Base-by-base conservation (phyloP, 2,329 filamentous ascomycete genomes). In the Tolypocladium sp. region DNA sequence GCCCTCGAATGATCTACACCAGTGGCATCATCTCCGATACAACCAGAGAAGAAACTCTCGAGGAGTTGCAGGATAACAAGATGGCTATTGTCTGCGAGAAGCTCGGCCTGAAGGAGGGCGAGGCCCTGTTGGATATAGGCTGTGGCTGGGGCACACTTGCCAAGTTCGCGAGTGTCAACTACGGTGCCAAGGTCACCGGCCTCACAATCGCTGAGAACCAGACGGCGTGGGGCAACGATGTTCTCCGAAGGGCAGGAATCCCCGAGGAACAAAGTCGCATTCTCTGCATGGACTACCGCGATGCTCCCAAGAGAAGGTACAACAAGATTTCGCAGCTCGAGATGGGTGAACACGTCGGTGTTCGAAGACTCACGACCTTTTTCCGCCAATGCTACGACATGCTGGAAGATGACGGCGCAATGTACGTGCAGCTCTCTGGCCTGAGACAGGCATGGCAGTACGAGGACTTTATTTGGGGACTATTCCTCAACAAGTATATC, bases 401-500 rank as follows among this genome's bases (percentile, higher is more conserved):
- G 91, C 85, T 97, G 57, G 90, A 96, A 64, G 92, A 97, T 65
- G 91, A 97, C 63, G 92, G 92, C 70, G 83, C 90, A 62, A 96
- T 96, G 82, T 96, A 93, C 82, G 82, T 97, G 63, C 92, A 97
- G 75, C 89, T 95, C 65, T 91, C 92, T 66, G 92, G 92, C 73
- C 81, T 97, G 62, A 87, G 93, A 67, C 94, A 93, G 78, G 80
- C 83, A 63, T 97, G 93, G 92, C 93, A 96, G 76, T 97, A 96
- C 70, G 92, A 97, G 79, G 92, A 97, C 77, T 83, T 96, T 37
- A 89, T 94, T 74, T 97, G 92, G 92, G 92, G 93, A 69, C 80
- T 96, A 44, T 97, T 96, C 82, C 92, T 97, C 88, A 97, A 97
- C 84, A 96, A 95, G 80, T 95, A 97, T 75, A 83, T 97, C 73